A percentile compares a stretch with the other conserved stretches of the same genome.
Conservation (phyloP, 2,329 filamentous ascomycete genomes). For the Neospermospora avenae region DNA sequence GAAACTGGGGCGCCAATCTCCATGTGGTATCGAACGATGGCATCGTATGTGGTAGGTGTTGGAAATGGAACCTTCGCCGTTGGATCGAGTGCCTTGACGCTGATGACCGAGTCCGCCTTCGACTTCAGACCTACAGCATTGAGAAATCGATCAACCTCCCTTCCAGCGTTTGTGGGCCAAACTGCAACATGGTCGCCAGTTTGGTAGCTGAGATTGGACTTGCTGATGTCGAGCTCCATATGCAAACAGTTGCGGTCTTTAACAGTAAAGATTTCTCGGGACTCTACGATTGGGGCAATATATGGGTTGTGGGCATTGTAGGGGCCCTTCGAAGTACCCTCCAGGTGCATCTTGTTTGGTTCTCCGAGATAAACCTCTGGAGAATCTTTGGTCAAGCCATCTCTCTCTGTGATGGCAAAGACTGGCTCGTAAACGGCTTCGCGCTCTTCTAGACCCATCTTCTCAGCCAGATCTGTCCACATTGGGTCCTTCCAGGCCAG, state of each 20-base stretch:
- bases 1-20: slow-evolving; percentile 95
- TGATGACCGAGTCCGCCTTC: slow-evolving; percentile 80
- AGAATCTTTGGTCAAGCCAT: slow-evolving; percentile 69
- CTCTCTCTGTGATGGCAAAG: slow-evolving; percentile 76
- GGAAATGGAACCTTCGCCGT: slow-evolving; percentile 98
- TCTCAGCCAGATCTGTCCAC: slow-evolving; percentile 81
- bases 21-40: slow-evolving; percentile 90
- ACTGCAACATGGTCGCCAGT: slow-evolving; percentile 96
- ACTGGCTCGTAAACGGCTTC: slow-evolving; percentile 95
- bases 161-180: slow-evolving; percentile 94
- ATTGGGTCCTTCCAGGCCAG: slow-evolving; percentile 99
- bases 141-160: slow-evolving; percentile 88
- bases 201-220: slow-evolving; percentile 87
- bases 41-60: slow-evolving; percentile 93
- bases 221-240: slow-evolving; percentile 88
- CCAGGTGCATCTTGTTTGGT: slow-evolving; percentile 92
- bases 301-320: slow-evolving; percentile 97
- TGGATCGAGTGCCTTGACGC: slow-evolving; percentile 85
- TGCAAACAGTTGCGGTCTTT: slow-evolving; percentile 94
- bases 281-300: slow-evolving; percentile 89
- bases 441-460: slow-evolving; percentile 88
- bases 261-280: slow-evolving; percentile 84
- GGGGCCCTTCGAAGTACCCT: slow-evolving; percentile 78
- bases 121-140: slow-evolving; percentile 69
- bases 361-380: slow-evolving; percentile 90